These are phyloP conservation scores for Cystofilobasidium capitatum DNA, from an alignment of 768 basidiomycete species.

Conservation along the genomic window DNA sequence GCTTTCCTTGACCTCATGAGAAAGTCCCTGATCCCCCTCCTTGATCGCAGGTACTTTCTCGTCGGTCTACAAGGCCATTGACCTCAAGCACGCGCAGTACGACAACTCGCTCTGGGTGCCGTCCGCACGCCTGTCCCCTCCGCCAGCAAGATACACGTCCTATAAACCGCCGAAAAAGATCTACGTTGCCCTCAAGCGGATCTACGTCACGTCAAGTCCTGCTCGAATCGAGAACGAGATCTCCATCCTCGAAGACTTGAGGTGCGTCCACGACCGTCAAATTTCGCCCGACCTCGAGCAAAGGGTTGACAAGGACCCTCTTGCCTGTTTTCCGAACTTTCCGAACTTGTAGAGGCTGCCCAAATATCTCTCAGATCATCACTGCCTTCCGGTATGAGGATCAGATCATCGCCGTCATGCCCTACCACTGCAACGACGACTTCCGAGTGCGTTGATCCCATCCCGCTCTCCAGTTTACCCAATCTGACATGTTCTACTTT, in stretches of 20 bases:
- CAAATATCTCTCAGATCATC: slow-evolving; percentile 85
- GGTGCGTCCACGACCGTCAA: slow-evolving; percentile 32
- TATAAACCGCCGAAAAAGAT: slow-evolving; percentile 34
- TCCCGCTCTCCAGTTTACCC: not conserved
- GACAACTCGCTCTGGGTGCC: slow-evolving; percentile 51
- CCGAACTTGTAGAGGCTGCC: slow-evolving; percentile 54
- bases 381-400: slow-evolving; percentile 84
- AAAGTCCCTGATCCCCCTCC: not conserved
- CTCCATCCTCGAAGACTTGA: slow-evolving; percentile 64
- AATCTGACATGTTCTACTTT: not conserved
- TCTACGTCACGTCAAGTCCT: slow-evolving; percentile 92
- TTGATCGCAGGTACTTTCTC: slow-evolving; percentile 71
- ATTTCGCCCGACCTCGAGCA: too few relatives aligned
- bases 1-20: not conserved
- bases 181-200: slow-evolving; percentile 89
- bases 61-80: slow-evolving; percentile 95
- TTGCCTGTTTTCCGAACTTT: too few relatives aligned
- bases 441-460: slow-evolving; percentile 61
- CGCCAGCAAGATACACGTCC: slow-evolving; percentile 28
- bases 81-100: slow-evolving; percentile 53
- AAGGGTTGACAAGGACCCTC: too few relatives aligned
- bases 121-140: slow-evolving; percentile 51
- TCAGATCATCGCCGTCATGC: slow-evolving; percentile 89
- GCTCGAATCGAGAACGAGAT: slow-evolving; percentile 88
- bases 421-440: slow-evolving; percentile 83